phyloP scores from a whole-genome alignment of 495 filamentous ascomycete species.

The Mytilinidion resinicola region DNA sequence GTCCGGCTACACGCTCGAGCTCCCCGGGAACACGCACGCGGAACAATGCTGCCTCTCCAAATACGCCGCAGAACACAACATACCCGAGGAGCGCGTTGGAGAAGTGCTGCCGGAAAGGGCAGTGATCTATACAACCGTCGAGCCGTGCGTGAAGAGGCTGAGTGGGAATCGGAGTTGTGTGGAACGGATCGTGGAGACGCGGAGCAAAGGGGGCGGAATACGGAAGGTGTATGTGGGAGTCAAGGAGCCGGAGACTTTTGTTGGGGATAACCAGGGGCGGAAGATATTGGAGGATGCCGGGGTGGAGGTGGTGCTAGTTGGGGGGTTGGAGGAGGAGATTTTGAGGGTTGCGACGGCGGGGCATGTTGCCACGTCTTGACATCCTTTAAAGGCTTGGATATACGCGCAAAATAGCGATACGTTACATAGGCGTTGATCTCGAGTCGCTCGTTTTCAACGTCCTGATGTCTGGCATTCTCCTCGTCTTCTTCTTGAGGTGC shows the following conservation, averaged over 20 bases:
- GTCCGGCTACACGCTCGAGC: slow-evolving; percentile 86
- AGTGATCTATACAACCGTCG: slow-evolving; percentile 86
- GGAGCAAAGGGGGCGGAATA: slow-evolving; percentile 45
- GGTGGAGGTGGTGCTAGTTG: slow-evolving; percentile 63
- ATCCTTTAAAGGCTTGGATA: slow-evolving; percentile 17
- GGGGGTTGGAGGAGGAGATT: slow-evolving; percentile 77
- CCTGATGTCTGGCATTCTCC: no score
- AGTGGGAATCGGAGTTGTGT: slow-evolving; percentile 80
- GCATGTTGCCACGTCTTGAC: slow-evolving; percentile 41
- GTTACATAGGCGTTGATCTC: no score
- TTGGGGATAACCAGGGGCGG: slow-evolving; percentile 70
- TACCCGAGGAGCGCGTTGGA: slow-evolving; percentile 51
- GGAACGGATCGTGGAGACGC: slow-evolving; percentile 64
- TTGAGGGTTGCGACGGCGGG: slow-evolving; percentile 73
- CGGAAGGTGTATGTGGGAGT: slow-evolving; percentile 81
- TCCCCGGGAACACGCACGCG: slow-evolving; percentile 89
- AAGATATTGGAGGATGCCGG: slow-evolving; percentile 62
- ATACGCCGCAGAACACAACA: slow-evolving; percentile 45
- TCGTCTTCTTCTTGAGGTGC: no score
- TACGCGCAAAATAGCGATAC: no score
- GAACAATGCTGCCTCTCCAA: slow-evolving; percentile 89
- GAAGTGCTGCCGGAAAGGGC: slow-evolving; percentile 50
- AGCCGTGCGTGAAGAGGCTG: slow-evolving; percentile 77
- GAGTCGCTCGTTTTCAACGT: no score
- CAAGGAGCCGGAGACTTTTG: slow-evolving; percentile 82